Evolutionary conservation across 1,284 basidiomycete genomes (phyloP), one percentile per base, ranked within the genome.

Genomic region (Psilocybe mexicana): DNA sequence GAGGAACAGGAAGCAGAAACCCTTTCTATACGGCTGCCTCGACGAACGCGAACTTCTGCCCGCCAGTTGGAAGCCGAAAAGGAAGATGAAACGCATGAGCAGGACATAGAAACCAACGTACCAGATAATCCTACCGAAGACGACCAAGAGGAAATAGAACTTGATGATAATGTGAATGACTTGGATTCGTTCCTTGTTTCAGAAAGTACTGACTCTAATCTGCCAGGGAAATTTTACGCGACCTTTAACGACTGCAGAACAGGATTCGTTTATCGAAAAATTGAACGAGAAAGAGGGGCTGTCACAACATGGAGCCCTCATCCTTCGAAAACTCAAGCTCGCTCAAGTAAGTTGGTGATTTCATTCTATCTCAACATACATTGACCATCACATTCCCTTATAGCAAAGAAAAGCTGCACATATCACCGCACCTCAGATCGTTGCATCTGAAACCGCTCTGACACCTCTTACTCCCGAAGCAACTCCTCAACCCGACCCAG

Each of bases 321-420:
- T 72, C 10, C 53, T 75, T 43, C 74, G 83, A 56, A 85, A 82
- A 64, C 69, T 85, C 54, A 79, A 78, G 61, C 55, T 82, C 11
- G 71, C 70, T 30, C 75, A 70, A 49, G 82, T 82, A 68, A 3
- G 77, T 65, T 48, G 33, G 52, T 24, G 11, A 7, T 18, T 42
- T 43, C n/a, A 42, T 18, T 35, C 2, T 24, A 6, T 6, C 36
- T 30, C 25, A 14, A 3, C 43, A 54, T 45, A 3, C 43, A 54
- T 45, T n/a, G 30, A 48, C 6, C 6, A 33, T 55, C 47, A 57
- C 36, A 35, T 5, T 10, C 54, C 48, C 12, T 25, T 42, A 38
- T 46, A 80, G 79, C 75, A 80, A 66, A 75, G 72, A 60, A 67
- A 72, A 23, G 69, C 64, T 50, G 69, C 67, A 12, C 64, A 63